These are phyloP conservation scores for Zymoseptoria crescenta DNA, from an alignment of 2,329 filamentous ascomycete genomes.

Conservation along the genomic window DNA sequence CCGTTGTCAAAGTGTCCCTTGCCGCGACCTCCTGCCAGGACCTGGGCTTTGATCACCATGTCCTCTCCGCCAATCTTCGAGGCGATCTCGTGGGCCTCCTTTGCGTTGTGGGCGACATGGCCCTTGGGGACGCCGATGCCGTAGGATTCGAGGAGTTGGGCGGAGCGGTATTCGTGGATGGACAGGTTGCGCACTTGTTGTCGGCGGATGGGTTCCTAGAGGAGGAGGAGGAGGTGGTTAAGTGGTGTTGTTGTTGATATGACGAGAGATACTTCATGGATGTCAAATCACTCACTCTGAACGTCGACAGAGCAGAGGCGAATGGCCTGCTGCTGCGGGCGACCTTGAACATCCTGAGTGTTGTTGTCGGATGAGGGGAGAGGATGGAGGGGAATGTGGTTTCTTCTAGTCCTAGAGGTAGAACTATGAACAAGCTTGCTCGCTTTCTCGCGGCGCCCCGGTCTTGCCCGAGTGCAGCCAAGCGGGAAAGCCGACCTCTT, in stretches of 20 bases:
- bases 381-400: neutral
- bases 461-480: too few relatives aligned
- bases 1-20: conserved; percentile 98
- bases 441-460: neutral
- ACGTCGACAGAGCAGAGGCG: conserved; percentile 69
- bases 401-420: too few relatives aligned
- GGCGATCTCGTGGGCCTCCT: conserved; percentile 86
- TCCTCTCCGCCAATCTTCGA: conserved; percentile 86
- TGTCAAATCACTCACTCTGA: conserved; percentile 56
- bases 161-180: conserved; percentile 97
- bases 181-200: conserved; percentile 85
- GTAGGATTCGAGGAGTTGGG: conserved; percentile 83
- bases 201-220: conserved; percentile 50
- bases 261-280: too few relatives aligned
- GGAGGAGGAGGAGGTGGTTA: too few relatives aligned
- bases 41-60: conserved; percentile 99
- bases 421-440: conserved; percentile 2
- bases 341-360: conserved; percentile 68
- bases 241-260: too few relatives aligned
- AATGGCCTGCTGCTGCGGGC: conserved; percentile 67
- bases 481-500: neutral
- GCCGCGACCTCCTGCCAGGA: conserved; percentile 92
- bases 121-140: conserved; percentile 89
- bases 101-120: conserved; percentile 69
- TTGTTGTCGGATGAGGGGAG: conserved; percentile 2